phyloP scores from a whole-genome alignment of 768 basidiomycete genomes.

The Gautieria morchelliformis region DNA sequence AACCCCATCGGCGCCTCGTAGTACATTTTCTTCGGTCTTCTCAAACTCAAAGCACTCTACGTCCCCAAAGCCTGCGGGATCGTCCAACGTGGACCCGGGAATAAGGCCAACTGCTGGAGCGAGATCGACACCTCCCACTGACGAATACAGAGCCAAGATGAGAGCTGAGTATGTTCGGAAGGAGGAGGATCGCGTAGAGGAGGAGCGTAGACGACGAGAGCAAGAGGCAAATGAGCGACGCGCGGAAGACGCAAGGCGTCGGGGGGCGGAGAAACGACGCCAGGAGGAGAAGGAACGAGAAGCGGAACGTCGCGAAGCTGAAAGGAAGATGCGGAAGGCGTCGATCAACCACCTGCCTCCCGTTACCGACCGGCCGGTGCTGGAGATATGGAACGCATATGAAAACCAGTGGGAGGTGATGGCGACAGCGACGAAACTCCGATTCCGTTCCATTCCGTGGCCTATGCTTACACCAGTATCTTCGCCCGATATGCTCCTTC shows the following conservation, averaged over 20 bases:
- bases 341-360: background rate
- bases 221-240: slow-evolving; percentile 4
- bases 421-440: slow-evolving; percentile 30
- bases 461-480: slow-evolving; percentile 40
- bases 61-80: too few relatives aligned
- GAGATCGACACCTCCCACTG: slow-evolving; percentile 10
- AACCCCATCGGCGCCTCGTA: background rate
- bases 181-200: slow-evolving; percentile 54
- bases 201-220: slow-evolving; percentile 18
- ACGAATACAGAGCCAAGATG: slow-evolving; percentile 22
- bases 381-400: slow-evolving; percentile 11
- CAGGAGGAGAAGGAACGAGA: slow-evolving; percentile 10
- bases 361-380: slow-evolving; percentile 1
- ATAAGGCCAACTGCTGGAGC: slow-evolving; percentile 11
- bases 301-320: slow-evolving; percentile 3
- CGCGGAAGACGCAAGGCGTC: slow-evolving; percentile 7
- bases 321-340: slow-evolving; percentile 4
- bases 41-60: background rate
- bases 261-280: slow-evolving; percentile 10
- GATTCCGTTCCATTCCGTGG: slow-evolving; percentile 66
- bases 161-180: slow-evolving; percentile 25
- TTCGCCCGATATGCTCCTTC: slow-evolving; percentile 39
- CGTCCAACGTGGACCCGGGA: slow-evolving; percentile 5
- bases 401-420: slow-evolving; percentile 11
- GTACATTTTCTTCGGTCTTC: background rate